Evolutionary conservation across 2,329 filamentous ascomycete species (phyloP), one percentile per base, ranked within the genome.

Genomic region (Sclerotinia spermophila): DNA sequence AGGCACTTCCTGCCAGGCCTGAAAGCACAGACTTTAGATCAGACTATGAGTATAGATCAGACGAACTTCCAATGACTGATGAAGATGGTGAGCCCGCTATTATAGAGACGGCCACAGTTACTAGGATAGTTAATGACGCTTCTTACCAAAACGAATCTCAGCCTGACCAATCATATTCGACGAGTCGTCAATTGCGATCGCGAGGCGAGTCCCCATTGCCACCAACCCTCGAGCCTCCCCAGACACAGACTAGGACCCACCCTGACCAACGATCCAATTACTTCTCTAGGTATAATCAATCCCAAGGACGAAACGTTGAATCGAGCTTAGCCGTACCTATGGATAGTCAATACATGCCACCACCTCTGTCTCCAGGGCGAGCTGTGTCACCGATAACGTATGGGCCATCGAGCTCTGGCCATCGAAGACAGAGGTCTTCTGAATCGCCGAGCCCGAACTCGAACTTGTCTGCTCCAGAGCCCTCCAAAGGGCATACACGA

Each of bases 1-100:
- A 97, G 79, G 91, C 91, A 38, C 84, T 98, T 15, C 95, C 95
- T 44, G 88, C 85, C 7, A 83, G 86, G 30, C 89, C 89, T 0
- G 89, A 89, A 75, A 92, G 90, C 78, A 84, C 88, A 74, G 85
- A 86, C 65, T 87, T 85, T 74, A 78, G 79, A 66, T 79, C 79
- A 35, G 75, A 81, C 27, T 30, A 53, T 3, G 75, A 81, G 27
- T 30, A 53, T 3, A 53, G 48, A 53, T n/a, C 79, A 38, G 75
- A 81, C 65, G 75, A 81, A 53, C 73, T 78, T 33, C 79, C 79
- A 6, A 77, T 78, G 10, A 79, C 72, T 8, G 76, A 76, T 59
- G 78, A 84, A n/a, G 80, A 82, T 30, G 82, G 83, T 42, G 85
- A 86, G 44, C 76, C 80, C 30, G 80, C 82, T 21, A 77, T 84